Conservation (phyloP, 2,329 filamentous ascomycete genomes). For the Aspergillus pseudonomiae region DNA sequence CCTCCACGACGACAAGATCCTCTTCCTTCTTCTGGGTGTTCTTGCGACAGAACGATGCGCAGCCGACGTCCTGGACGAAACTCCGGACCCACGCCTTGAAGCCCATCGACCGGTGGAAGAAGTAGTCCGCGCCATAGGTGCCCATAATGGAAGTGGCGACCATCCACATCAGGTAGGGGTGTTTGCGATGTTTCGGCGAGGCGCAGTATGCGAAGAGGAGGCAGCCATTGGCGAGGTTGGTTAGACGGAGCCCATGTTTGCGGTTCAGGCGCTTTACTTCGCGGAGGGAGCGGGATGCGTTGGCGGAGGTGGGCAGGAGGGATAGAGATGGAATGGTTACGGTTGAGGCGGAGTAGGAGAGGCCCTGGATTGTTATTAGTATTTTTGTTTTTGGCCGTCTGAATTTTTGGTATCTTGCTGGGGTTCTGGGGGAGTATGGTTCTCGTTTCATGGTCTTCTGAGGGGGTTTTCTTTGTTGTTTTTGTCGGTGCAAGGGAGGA, state of each 20-base stretch:
- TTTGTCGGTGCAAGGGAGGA: conserved; percentile 20
- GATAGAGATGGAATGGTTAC: conserved; percentile 80
- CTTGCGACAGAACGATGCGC: conserved; percentile 18
- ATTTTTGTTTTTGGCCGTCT: not conserved
- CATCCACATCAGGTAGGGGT: conserved; percentile 91
- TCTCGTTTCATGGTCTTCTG: not conserved
- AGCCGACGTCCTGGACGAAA: conserved; percentile 49
- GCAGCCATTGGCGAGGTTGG: conserved; percentile 68
- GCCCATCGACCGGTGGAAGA: conserved; percentile 69
- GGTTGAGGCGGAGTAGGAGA: conserved; percentile 80
- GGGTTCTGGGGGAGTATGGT: not conserved
- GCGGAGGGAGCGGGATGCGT: conserved; percentile 70
- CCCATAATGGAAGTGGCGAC: conserved; percentile 60
- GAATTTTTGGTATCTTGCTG: not conserved
- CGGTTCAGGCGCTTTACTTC: conserved; percentile 66
- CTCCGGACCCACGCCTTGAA: conserved; percentile 38
- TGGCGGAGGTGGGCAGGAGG: conserved; percentile 73
- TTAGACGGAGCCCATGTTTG: conserved; percentile 68
- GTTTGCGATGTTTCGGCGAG: conserved; percentile 73
- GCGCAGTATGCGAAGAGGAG: conserved; percentile 77
- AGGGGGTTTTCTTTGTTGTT: not conserved
- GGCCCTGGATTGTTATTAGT: conserved; percentile 62
- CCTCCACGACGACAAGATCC: conserved; percentile 41
- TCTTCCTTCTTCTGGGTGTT: conserved; percentile 36
- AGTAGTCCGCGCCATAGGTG: conserved; percentile 64